Base-by-base conservation (phyloP, 1,284 basidiomycete species). In the Rhodotorula sp. region DNA sequence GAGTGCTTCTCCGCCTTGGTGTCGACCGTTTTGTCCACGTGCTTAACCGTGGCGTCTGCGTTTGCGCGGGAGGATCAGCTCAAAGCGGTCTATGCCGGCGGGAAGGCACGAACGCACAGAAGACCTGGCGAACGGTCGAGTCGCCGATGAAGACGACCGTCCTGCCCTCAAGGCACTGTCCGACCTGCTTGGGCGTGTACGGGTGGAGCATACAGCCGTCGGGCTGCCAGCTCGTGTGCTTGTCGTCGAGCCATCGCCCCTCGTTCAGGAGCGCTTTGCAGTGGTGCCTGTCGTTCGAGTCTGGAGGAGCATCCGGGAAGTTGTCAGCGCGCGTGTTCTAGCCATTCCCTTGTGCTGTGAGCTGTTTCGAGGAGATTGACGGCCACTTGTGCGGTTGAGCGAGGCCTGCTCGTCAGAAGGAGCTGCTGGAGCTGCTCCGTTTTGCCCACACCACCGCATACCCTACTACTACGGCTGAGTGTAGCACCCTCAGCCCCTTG, bases 111-210 rank as follows among this genome's bases (percentile, higher is more conserved):
- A 0, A 67, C 71, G 60, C 87, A 81, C 90, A 94, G 83, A 89
- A 95, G 21, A 94, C 83, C 67, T 87, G 86, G 57, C 92, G 85
- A 22, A 91, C 89, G 57, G 90, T 87, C 32, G 91, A 93, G 81
- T 95, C 92, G n/a, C 92, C 92, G 54, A 91, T 84, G 80, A 95
- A 95, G 61, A 91, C 82, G 37, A 91, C 84, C 19, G 77, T 80
- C 22, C 81, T 79, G 22, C 72, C 77, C 17, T 64, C 56, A 6
- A 81, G 60, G 61, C 80, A 81, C 56, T 80, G 78, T 27, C 83
- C 80, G 48, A 85, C 84, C 69, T 90, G 87, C 27, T 82, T 82
- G 10, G 86, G 80, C 66, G 84, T 84, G 79, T 91, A 91, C 21
- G 83, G 79, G 78, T 90, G 82, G 60, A 90, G 83, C 86, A 91